Percentiles rank a stretch among this genome's conserved stretches.
phyloP scores from a whole-genome alignment of 2,329 filamentous ascomycete species.

The Clarireedia homoeocarpa region DNA sequence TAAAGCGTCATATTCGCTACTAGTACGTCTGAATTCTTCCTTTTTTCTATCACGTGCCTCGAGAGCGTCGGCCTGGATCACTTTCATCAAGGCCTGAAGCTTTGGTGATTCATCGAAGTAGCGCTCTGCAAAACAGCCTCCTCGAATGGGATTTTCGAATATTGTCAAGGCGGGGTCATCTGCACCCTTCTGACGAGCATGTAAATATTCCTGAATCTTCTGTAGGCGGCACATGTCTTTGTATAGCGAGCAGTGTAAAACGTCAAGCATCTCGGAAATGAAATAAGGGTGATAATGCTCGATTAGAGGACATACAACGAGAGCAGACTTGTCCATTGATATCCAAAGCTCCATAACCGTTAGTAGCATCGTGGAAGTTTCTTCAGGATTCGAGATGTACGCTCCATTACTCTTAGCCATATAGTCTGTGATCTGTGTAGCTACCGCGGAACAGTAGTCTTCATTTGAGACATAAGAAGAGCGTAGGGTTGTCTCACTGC shows the following conservation, averaged over 20 bases:
- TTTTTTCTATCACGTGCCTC: slow-evolving; percentile 30
- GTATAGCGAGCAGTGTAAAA: slow-evolving; percentile 41
- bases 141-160: slow-evolving; percentile 35
- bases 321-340: slow-evolving; percentile 42
- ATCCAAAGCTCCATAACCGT: slow-evolving; percentile 51
- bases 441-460: slow-evolving; percentile 16
- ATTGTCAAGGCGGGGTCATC: slow-evolving; percentile 32
- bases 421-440: slow-evolving; percentile 32
- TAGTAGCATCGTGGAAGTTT: slow-evolving; percentile 45
- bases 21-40: slow-evolving; percentile 32
- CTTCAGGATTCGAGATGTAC: slow-evolving; percentile 39
- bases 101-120: slow-evolving; percentile 21
- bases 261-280: slow-evolving; percentile 40
- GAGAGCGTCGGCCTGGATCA: slow-evolving; percentile 32
- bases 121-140: slow-evolving; percentile 30
- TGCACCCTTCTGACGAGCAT: slow-evolving; percentile 27
- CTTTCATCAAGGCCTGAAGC: neutral
- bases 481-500: too few species aligned
- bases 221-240: slow-evolving; percentile 44
- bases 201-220: slow-evolving; percentile 42
- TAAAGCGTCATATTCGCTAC: slow-evolving; percentile 31
- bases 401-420: slow-evolving; percentile 26
- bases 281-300: slow-evolving; percentile 45
- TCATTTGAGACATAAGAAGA: too few species aligned
- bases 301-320: slow-evolving; percentile 38